These are phyloP conservation scores for Neurospora sp. DNA, from an alignment of 495 filamentous ascomycete genomes.

Conservation along the genomic window DNA sequence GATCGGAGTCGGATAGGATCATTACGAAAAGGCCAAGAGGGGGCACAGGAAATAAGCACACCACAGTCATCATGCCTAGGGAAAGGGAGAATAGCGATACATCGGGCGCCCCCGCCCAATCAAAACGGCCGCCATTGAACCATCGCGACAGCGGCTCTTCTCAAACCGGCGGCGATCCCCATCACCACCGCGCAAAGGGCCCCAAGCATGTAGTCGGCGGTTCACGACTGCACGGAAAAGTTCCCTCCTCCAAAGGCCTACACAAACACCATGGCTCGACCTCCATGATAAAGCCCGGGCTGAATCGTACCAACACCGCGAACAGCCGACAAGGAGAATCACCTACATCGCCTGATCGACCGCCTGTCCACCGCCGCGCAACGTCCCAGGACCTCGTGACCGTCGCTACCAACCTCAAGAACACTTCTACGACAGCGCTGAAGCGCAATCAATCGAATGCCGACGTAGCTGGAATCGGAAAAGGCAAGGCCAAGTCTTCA, in stretches of 20 bases:
- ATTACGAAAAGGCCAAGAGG: neutral
- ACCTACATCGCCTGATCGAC: slow-evolving; percentile 8
- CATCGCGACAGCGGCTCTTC: slow-evolving; percentile 27
- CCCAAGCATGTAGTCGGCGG: slow-evolving; percentile 39
- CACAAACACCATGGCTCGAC: slow-evolving; percentile 33
- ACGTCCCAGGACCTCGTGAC: slow-evolving; percentile 22
- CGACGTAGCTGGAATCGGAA: slow-evolving; percentile 19
- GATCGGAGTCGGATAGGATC: neutral
- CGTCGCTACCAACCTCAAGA: slow-evolving; percentile 31
- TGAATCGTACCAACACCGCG: slow-evolving; percentile 22
- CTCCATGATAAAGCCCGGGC: slow-evolving; percentile 22
- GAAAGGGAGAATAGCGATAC: slow-evolving; percentile 21
- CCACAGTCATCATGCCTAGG: slow-evolving; percentile 20
- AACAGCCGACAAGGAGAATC: neutral
- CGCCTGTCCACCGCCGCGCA: slow-evolving; percentile 28
- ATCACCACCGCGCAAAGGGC: slow-evolving; percentile 27
- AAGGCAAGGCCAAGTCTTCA: slow-evolving; percentile 36
- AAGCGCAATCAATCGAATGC: slow-evolving; percentile 41
- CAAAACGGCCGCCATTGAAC: slow-evolving; percentile 32
- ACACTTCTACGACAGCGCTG: slow-evolving; percentile 33
- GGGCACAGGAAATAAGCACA: neutral
- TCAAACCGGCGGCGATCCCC: slow-evolving; percentile 17
- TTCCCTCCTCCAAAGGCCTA: slow-evolving; percentile 35
- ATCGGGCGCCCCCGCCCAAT: slow-evolving; percentile 32
- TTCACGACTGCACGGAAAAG: slow-evolving; percentile 30